Evolutionary conservation across 2,329 filamentous ascomycete genomes (phyloP).

Genomic region (Nigrospora oryzae): DNA sequence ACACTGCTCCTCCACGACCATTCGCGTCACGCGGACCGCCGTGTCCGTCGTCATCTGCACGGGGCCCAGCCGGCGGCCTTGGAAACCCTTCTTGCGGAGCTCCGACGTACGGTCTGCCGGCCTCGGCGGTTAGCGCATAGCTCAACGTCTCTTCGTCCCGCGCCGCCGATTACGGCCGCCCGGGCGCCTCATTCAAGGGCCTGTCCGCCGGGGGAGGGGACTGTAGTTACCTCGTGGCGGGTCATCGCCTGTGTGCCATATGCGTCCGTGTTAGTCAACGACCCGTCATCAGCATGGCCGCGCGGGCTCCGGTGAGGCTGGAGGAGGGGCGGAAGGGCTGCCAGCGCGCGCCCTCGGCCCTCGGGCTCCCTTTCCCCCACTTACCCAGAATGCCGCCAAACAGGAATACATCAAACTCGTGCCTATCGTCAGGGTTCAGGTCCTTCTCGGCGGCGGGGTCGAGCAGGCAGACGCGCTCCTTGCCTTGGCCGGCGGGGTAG

Average conservation of each 20-base stretch:
- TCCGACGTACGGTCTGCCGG: constrained; percentile 83
- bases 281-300: no score
- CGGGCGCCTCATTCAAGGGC: no score
- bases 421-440: constrained; percentile 72
- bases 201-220: not conserved
- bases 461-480: constrained; percentile 75
- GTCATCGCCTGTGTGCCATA: constrained; percentile 62
- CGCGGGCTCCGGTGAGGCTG: no score
- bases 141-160: no score
- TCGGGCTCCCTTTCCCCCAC: constrained; percentile 9
- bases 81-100: constrained; percentile 85
- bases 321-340: no score
- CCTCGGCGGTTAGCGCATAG: constrained; percentile 1
- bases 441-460: constrained; percentile 81
- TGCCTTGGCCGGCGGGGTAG: constrained; percentile 54
- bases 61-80: constrained; percentile 77
- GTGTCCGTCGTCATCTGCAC: constrained; percentile 99
- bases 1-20: constrained; percentile 82
- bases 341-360: no score
- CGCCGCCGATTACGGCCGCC: no score
- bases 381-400: constrained; percentile 93
- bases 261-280: no score
- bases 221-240: constrained; percentile 69
- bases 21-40: constrained; percentile 84
- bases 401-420: constrained; percentile 79